Percentiles rank a stretch among this genome's conserved stretches.
These are phyloP conservation scores for Elsinoe necatrix DNA, from an alignment of 2,329 filamentous ascomycete species.

Conservation along the genomic window DNA sequence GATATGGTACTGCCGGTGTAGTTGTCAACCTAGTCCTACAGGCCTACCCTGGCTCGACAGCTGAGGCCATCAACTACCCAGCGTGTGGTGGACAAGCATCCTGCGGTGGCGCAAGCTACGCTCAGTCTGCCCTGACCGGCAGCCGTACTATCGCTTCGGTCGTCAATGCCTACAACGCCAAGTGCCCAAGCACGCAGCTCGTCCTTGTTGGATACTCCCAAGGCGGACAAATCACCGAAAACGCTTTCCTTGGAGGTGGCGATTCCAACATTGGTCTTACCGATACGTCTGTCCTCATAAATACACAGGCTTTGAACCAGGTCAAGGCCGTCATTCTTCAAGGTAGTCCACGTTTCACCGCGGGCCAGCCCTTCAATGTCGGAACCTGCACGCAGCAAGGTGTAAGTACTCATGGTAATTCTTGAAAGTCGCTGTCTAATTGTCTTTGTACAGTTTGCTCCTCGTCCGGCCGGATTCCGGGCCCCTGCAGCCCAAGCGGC, in stretches of 20 bases:
- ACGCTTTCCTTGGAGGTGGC: conserved; percentile 52
- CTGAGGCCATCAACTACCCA: conserved; percentile 40
- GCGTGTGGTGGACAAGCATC: conserved; percentile 53
- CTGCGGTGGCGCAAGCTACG: conserved; percentile 54
- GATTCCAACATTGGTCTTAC: conserved; percentile 40
- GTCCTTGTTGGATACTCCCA: conserved; percentile 57
- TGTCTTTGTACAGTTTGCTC: conserved; percentile 46
- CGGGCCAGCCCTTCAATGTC: conserved; percentile 51
- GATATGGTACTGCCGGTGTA: conserved; percentile 34
- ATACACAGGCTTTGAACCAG: conserved; percentile 19
- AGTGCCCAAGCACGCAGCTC: conserved; percentile 50
- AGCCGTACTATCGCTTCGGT: conserved; percentile 51
- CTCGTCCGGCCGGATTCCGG: conserved; percentile 48
- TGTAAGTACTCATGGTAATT: conserved; percentile 37
- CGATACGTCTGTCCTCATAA: conserved; percentile 32
- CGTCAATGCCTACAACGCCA: conserved; percentile 50
- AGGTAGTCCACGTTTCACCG: conserved; percentile 46
- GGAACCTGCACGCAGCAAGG: conserved; percentile 52
- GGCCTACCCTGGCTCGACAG: conserved; percentile 34
- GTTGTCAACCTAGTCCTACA: conserved; percentile 35
- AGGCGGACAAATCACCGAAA: conserved; percentile 56
- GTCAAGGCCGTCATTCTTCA: conserved; percentile 25
- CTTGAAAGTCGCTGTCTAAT: neutral
- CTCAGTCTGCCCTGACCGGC: conserved; percentile 49
- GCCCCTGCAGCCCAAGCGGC: conserved; percentile 43